phyloP scores from a whole-genome alignment of 441 rosid species.

The Croton laevigatus region DNA sequence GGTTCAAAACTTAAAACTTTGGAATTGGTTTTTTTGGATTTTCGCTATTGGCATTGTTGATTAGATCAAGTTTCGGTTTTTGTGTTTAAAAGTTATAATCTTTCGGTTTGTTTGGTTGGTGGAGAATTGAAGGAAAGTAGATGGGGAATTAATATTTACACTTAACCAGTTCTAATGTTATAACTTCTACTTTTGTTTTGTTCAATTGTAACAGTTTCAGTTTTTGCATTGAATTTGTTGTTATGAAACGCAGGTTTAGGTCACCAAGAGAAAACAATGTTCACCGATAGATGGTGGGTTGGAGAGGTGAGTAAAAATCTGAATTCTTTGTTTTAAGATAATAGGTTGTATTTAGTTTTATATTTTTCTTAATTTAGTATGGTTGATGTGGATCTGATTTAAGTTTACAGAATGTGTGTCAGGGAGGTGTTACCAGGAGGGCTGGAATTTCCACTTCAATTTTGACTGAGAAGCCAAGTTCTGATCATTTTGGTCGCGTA shows the following conservation, averaged over 20 bases:
- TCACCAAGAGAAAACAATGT: conserved; percentile 44
- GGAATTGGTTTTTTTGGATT: conserved; percentile 1
- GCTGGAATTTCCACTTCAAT: conserved; percentile 28
- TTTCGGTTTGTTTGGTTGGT: conserved; percentile 4
- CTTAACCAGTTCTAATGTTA: neutral
- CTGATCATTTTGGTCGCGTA: conserved; percentile 32
- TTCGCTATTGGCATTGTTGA: neutral
- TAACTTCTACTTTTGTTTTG: neutral
- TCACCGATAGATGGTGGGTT: conserved; percentile 55
- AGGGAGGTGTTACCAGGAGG: conserved; percentile 39
- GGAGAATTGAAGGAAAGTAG: neutral
- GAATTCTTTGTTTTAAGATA: conserved; percentile 4
- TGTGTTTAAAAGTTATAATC: neutral
- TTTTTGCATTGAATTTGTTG: conserved; percentile 10
- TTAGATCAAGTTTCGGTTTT: neutral
- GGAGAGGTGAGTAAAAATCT: conserved; percentile 43
- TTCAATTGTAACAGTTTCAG: neutral
- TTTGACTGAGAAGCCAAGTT: conserved; percentile 31
- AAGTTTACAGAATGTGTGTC: conserved; percentile 21
- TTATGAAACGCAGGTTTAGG: conserved; percentile 24
- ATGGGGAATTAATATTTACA: neutral
- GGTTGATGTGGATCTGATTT: conserved; percentile 17
- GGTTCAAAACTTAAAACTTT: neutral
- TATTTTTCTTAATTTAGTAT: conserved; percentile 1
- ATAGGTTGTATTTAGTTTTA: neutral